Evolutionary conservation across 1,284 basidiomycete genomes (phyloP).

Genomic region (Mrakiaceae sp.): DNA sequence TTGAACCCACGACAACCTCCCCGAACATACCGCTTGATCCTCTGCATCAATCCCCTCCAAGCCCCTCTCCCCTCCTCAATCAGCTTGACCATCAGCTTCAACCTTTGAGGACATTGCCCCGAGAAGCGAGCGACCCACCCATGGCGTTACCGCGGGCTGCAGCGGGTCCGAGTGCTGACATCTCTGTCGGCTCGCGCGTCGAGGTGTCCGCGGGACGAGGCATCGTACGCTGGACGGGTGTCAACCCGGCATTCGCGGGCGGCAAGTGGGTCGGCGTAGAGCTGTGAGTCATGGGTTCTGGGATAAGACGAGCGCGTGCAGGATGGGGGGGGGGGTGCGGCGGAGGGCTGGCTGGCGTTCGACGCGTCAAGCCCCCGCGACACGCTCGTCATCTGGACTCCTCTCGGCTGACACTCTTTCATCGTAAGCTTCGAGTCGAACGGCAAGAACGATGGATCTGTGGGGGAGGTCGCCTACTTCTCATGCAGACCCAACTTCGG

Average conservation of each 20-base stretch:
- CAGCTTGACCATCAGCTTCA: too few relatives aligned
- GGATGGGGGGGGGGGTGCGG: too few relatives aligned
- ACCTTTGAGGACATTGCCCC: too few relatives aligned
- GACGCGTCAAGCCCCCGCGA: too few relatives aligned
- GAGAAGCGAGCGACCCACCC: too few relatives aligned
- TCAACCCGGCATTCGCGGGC: constrained; percentile 65
- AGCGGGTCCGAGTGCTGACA: constrained; percentile 25
- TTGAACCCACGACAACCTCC: too few relatives aligned
- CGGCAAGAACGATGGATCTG: constrained; percentile 93
- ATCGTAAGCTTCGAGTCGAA: constrained; percentile 43
- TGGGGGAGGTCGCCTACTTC: constrained; percentile 77
- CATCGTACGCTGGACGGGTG: constrained; percentile 72
- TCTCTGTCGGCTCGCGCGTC: constrained; percentile 53
- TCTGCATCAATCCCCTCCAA: too few relatives aligned
- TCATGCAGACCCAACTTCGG: constrained; percentile 64
- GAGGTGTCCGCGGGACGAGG: constrained; percentile 68
- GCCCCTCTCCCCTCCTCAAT: too few relatives aligned
- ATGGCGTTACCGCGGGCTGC: background rate
- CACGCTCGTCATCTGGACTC: too few relatives aligned
- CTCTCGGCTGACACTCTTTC: background rate
- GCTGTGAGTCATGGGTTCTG: constrained; percentile 40
- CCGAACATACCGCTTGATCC: too few relatives aligned
- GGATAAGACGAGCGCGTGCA: too few relatives aligned
- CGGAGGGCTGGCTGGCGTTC: too few relatives aligned
- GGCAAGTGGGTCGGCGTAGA: constrained; percentile 96